These are phyloP conservation scores for Huntiella savannae DNA, from an alignment of 2,329 filamentous ascomycete species.

Conservation along the genomic window DNA sequence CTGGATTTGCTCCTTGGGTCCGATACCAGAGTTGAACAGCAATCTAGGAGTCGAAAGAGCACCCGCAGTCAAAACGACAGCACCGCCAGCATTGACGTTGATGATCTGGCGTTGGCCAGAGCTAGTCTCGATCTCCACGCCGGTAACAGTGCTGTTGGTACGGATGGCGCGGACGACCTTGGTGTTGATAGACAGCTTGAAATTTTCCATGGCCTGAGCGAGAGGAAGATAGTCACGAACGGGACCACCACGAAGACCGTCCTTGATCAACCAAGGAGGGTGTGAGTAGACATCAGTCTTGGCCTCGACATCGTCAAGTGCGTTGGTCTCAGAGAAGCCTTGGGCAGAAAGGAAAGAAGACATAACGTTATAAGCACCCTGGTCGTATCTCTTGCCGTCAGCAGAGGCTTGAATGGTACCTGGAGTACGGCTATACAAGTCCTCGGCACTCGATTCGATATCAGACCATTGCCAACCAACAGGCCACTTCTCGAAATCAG, in stretches of 20 bases:
- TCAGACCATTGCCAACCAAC: constrained; percentile 49
- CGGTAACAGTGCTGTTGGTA: constrained; percentile 39
- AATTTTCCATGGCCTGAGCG: constrained; percentile 40
- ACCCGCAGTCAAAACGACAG: constrained; percentile 37
- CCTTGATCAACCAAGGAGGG: constrained; percentile 46
- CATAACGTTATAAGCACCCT: constrained; percentile 45
- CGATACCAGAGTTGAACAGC: constrained; percentile 48
- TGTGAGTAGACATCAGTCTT: constrained; percentile 49
- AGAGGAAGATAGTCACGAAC: constrained; percentile 51
- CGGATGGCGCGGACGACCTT: constrained; percentile 49
- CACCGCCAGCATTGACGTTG: constrained; percentile 25
- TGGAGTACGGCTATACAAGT: constrained; percentile 51
- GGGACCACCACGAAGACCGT: constrained; percentile 49
- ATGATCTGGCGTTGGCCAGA: constrained; percentile 27
- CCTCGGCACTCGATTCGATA: constrained; percentile 36
- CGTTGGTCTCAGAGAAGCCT: constrained; percentile 41
- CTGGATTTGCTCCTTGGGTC: constrained; percentile 38
- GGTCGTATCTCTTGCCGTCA: constrained; percentile 47
- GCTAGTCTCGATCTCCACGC: constrained; percentile 43
- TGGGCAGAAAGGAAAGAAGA: constrained; percentile 37
- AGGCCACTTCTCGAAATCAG: constrained; percentile 58
- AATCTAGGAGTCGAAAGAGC: constrained; percentile 52
- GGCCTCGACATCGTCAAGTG: constrained; percentile 36
- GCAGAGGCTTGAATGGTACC: constrained; percentile 46
- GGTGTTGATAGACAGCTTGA: constrained; percentile 46